Evolutionary conservation across 495 filamentous ascomycete genomes (phyloP).

Genomic region (Xylaria grammica): DNA sequence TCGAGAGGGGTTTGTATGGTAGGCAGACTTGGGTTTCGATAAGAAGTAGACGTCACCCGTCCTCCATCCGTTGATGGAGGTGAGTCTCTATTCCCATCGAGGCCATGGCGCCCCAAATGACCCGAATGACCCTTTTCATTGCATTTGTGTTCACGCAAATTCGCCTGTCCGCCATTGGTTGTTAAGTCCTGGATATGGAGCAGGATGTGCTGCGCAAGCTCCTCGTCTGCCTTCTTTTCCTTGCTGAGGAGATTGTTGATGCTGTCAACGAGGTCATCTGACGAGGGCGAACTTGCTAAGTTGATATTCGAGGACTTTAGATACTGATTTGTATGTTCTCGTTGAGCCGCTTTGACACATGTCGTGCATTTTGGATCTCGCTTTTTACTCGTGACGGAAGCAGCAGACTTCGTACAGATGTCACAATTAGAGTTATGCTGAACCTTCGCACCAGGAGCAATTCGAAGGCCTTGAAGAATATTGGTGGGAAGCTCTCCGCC

Average conservation of each 20-base stretch:
- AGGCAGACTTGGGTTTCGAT: constrained; percentile 13
- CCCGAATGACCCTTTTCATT: not conserved
- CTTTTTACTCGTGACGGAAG: constrained; percentile 6
- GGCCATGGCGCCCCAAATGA: constrained; percentile 26
- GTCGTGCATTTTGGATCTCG: constrained; percentile 15
- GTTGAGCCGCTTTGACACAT: constrained; percentile 14
- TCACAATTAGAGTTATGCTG: constrained; percentile 11
- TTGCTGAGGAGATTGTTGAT: constrained; percentile 3
- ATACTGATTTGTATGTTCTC: constrained; percentile 17
- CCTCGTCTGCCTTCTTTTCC: not conserved
- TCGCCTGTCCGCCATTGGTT: not conserved
- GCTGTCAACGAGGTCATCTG: not conserved
- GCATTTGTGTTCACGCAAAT: constrained; percentile 9
- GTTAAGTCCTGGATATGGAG: constrained; percentile 14
- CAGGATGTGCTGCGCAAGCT: constrained; percentile 7
- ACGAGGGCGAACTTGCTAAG: not conserved
- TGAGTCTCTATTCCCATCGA: constrained; percentile 37
- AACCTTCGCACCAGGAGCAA: constrained; percentile 1
- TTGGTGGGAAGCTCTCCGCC: constrained; percentile 19
- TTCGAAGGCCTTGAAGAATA: constrained; percentile 21
- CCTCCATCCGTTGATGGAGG: constrained; percentile 24
- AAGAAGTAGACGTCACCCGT: constrained; percentile 18
- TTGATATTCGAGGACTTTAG: constrained; percentile 16
- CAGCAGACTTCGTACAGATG: constrained; percentile 14
- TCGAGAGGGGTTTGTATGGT: constrained; percentile 14